Conservation (phyloP, 1,284 basidiomycete genomes). For the Fomitopsis pinicola region DNA sequence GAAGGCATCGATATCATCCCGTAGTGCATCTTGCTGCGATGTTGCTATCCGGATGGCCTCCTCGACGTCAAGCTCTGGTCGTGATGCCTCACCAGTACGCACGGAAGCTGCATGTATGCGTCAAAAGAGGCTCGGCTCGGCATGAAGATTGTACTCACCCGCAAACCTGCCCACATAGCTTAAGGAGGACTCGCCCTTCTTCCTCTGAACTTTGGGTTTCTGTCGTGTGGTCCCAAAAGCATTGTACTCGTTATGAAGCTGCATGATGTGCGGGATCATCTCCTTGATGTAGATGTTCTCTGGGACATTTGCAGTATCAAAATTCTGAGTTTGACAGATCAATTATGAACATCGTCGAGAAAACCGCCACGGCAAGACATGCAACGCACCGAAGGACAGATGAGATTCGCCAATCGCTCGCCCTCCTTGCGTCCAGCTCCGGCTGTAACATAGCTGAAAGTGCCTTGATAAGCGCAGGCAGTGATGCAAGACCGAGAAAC, state of each 20-base stretch:
- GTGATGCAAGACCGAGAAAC: background rate
- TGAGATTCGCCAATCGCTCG: background rate
- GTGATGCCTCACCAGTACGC: background rate
- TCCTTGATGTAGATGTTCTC: conserved; percentile 1
- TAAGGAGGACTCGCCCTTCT: background rate
- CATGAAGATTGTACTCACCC: background rate
- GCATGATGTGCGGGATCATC: conserved; percentile 2
- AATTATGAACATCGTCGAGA: background rate
- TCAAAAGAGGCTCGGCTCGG: background rate
- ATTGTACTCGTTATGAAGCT: background rate
- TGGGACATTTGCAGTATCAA: background rate
- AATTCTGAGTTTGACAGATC: background rate
- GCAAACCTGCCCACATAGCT: background rate
- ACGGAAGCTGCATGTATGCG: background rate
- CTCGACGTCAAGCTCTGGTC: background rate
- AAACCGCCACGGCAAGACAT: background rate
- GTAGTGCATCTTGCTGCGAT: background rate
- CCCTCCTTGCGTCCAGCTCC: background rate
- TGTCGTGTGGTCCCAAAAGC: background rate
- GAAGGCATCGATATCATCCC: background rate
- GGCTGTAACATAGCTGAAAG: background rate
- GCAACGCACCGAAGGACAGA: background rate
- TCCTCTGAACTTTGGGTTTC: background rate
- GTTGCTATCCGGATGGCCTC: conserved; percentile 1
- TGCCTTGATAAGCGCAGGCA: background rate